Evolutionary conservation across 768 basidiomycete species (phyloP).

Genomic region (Termitomyces sp.): DNA sequence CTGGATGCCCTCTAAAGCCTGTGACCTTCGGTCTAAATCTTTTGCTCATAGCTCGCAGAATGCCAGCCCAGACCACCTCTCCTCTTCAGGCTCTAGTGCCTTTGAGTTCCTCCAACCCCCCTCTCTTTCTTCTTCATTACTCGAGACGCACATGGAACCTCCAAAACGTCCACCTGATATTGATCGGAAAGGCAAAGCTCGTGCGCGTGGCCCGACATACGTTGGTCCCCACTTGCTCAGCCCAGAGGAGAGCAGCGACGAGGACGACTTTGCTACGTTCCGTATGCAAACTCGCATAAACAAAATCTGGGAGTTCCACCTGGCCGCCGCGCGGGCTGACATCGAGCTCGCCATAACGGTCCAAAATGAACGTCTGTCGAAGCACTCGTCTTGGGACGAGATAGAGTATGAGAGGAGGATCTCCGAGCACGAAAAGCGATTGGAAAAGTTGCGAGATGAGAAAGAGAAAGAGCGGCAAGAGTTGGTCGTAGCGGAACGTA

Average conservation of each 20-base stretch:
- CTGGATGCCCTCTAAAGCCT: conserved; percentile 12
- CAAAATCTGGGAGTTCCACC: conserved; percentile 48
- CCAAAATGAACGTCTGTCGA: conserved; percentile 28
- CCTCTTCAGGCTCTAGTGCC: conserved; percentile 14
- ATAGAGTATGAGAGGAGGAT: conserved; percentile 24
- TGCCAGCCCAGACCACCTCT: conserved; percentile 16
- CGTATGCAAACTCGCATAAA: conserved; percentile 39
- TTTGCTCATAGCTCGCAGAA: conserved; percentile 22
- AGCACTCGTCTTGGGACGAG: conserved; percentile 20
- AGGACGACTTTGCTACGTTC: conserved; percentile 35
- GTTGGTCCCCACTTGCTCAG: conserved; percentile 28
- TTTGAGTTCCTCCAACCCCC: conserved; percentile 21
- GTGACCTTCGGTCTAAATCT: conserved; percentile 3
- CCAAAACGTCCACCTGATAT: conserved; percentile 17
- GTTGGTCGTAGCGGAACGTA: conserved; percentile 32
- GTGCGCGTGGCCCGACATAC: conserved; percentile 23
- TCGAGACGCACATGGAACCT: conserved; percentile 8
- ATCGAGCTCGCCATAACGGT: conserved; percentile 34
- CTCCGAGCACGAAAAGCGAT: conserved; percentile 31
- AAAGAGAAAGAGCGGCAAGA: conserved; percentile 47
- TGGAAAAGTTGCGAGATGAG: conserved; percentile 32
- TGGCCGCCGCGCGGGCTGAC: conserved; percentile 36
- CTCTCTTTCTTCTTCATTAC: conserved; percentile 1
- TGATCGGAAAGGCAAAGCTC: conserved; percentile 13
- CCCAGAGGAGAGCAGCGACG: conserved; percentile 25